Base-by-base conservation (phyloP, 495 filamentous ascomycete species). In the Chaetomidium leptoderma region DNA sequence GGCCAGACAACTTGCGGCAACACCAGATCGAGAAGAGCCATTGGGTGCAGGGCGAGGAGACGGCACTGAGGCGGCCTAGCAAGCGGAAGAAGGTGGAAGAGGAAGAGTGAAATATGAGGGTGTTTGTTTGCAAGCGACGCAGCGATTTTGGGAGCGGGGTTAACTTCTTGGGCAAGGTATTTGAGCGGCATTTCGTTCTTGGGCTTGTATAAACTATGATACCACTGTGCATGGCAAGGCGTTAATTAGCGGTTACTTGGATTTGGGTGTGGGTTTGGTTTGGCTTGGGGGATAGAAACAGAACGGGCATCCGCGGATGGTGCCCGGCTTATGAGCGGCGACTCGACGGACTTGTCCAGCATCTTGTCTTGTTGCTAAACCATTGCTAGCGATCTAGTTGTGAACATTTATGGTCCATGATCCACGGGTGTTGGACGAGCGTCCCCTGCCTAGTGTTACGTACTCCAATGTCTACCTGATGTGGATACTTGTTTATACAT, bases 1-100 rank as follows among this genome's bases (percentile, higher is more conserved):
- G 77, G 16, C 69, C 70, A 49, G 77, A 79, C 40, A 79, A 79
- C 49, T 57, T 79, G 57, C 65, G 72, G 43, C 77, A 79, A 62
- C 77, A 79, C 55, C 73, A 74, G 62, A 74, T 77, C 35, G 74
- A 79, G 47, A 78, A 78, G 66, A 72, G 68, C 6, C 77, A 79
- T 39, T 78, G 72, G 50, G 69, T 74, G 3, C 58, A 66, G 4
- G 74, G 70, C 29, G 74, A 74, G 29, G 67, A 72, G 4, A 58
- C 42, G 14, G 47, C 55, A 32, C 16, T 50, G 24, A 59, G 70
- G 45, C 61, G 74, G 45, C 73, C 75, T 6, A 75, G 66, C 40
- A 79, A 77, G 63, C 68, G 76, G 62, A 76, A 73, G 70, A 75
- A 70, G 68, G 46, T 63, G 19, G 59, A 50, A 0, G 49, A 39